Percentiles rank a stretch among this genome's conserved stretches.
These are phyloP conservation scores for Fusarium protoensiforme DNA, from an alignment of 2,329 filamentous ascomycete species.

Conservation along the genomic window DNA sequence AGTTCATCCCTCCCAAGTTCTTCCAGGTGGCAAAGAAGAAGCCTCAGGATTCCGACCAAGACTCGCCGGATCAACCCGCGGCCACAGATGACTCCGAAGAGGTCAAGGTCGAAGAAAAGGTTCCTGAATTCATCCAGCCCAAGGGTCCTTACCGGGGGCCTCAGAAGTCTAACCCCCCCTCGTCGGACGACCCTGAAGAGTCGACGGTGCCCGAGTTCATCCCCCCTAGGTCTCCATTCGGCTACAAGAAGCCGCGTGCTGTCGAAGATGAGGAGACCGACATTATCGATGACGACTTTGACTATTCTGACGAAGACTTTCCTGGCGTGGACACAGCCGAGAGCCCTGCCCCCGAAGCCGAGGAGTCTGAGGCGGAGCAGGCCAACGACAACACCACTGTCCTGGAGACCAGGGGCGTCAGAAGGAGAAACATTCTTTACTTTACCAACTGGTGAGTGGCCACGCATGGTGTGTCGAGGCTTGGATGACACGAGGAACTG, in stretches of 20 bases:
- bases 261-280: slow-evolving; percentile 1
- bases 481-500: slow-evolving; percentile 12
- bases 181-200: not conserved
- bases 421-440: slow-evolving; percentile 58
- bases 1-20: not conserved
- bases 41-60: not conserved
- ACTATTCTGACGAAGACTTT: slow-evolving; percentile 2
- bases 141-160: slow-evolving; percentile 18
- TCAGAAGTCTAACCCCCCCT: slow-evolving; percentile 6
- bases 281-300: slow-evolving; percentile 19
- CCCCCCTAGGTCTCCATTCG: not conserved
- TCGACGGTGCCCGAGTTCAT: not conserved
- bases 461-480: not conserved
- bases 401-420: slow-evolving; percentile 24
- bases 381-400: slow-evolving; percentile 9
- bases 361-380: slow-evolving; percentile 16
- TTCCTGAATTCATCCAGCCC: slow-evolving; percentile 3
- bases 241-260: slow-evolving; percentile 5
- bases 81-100: not conserved
- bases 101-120: not conserved
- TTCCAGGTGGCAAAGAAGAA: not conserved
- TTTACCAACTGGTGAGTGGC: slow-evolving; percentile 64
- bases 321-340: slow-evolving; percentile 11
- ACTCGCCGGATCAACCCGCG: not conserved
- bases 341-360: not conserved